Percentiles rank a stretch among this genome's conserved stretches.
phyloP scores from a whole-genome alignment of 202 grass and related monocot species.

The Schoenoplectus tabernaemontani region DNA sequence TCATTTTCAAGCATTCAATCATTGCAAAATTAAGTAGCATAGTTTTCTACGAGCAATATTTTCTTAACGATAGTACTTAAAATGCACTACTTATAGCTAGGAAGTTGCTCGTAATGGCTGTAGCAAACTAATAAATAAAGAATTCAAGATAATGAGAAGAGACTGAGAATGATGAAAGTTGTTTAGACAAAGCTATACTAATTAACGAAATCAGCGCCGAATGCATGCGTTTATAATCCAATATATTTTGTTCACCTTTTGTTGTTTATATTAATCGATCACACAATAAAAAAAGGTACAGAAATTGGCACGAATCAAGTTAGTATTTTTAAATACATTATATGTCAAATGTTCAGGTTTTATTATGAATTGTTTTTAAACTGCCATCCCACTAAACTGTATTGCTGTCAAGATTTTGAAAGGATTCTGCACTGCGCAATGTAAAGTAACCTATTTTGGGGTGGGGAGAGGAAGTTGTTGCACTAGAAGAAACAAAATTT shows the following conservation, averaged over 20 bases:
- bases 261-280: not conserved
- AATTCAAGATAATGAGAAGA: not conserved
- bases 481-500: too few species aligned
- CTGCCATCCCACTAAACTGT: not conserved
- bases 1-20: not conserved
- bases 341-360: not conserved
- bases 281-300: not conserved
- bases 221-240: not conserved
- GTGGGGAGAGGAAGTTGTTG: too few species aligned
- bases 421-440: not conserved
- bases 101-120: not conserved
- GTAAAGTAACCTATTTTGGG: not conserved
- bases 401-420: not conserved
- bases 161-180: not conserved
- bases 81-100: not conserved
- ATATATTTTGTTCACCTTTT: not conserved
- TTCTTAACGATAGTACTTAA: not conserved
- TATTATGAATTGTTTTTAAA: not conserved
- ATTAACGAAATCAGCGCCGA: not conserved
- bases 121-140: not conserved
- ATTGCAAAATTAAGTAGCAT: not conserved
- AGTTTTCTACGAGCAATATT: not conserved
- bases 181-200: not conserved
- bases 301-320: not conserved
- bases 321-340: not conserved